Evolutionary conservation across 306 rosid genomes (phyloP).

Genomic region (Ormosia semicastrata): DNA sequence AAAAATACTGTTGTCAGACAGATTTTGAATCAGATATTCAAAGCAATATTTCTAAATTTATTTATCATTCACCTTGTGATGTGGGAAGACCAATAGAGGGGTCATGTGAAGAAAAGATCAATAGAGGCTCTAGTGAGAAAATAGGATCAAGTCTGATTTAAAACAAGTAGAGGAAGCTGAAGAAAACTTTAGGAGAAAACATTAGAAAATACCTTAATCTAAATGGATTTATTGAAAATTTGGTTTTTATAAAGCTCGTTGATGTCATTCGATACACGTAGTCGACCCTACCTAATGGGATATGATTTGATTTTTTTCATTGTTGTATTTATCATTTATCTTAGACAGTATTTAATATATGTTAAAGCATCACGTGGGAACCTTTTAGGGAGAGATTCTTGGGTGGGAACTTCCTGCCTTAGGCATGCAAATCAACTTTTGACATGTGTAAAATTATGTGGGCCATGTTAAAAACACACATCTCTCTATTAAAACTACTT

Average conservation of each 20-base stretch:
- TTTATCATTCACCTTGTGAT: not conserved
- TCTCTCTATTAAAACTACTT: too few relatives aligned
- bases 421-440: not conserved
- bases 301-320: too few relatives aligned
- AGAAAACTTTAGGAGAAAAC: not conserved
- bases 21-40: slow-evolving; percentile 17
- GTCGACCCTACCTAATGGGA: too few relatives aligned
- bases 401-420: not conserved
- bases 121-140: not conserved
- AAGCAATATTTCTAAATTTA: slow-evolving; percentile 15
- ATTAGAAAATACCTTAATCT: not conserved
- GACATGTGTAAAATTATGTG: too few relatives aligned
- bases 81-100: not conserved
- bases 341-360: not conserved
- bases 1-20: not conserved
- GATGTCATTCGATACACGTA: too few relatives aligned
- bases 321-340: too few relatives aligned
- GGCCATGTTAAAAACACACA: too few relatives aligned
- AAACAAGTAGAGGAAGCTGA: not conserved
- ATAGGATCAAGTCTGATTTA: not conserved
- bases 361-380: not conserved
- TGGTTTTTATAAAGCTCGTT: too few relatives aligned
- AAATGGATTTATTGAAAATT: too few relatives aligned
- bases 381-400: too few relatives aligned
- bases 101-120: not conserved